Evolutionary conservation across 1,139 yeast species (phyloP).

Genomic region (Oligophagozyma castellii): DNA sequence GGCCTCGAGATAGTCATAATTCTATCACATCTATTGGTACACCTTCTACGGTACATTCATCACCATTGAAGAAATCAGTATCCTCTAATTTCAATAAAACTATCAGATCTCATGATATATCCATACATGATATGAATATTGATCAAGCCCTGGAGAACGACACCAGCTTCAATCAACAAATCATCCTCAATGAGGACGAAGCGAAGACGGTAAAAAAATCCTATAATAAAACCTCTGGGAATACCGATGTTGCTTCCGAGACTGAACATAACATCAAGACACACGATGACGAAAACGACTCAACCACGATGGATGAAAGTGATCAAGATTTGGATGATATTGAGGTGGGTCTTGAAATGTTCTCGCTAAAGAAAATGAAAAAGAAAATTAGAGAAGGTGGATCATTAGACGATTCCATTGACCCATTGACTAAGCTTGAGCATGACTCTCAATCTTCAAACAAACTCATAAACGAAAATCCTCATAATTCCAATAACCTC

Average conservation of each 20-base stretch:
- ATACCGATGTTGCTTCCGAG: neutral
- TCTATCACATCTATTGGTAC: slow-evolving; percentile 12
- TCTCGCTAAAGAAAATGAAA: slow-evolving; percentile 16
- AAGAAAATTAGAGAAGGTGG: slow-evolving; percentile 14
- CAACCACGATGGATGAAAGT: neutral
- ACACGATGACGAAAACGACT: slow-evolving; percentile 1
- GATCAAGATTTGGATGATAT: slow-evolving; percentile 10
- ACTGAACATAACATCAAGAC: neutral
- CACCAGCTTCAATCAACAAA: slow-evolving; percentile 6
- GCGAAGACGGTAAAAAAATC: neutral
- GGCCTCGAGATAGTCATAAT: slow-evolving; percentile 17
- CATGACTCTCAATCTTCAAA: slow-evolving; percentile 4
- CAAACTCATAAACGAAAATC: slow-evolving; percentile 6
- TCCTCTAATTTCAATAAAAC: slow-evolving; percentile 4
- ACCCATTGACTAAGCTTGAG: slow-evolving; percentile 16
- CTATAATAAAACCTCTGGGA: neutral
- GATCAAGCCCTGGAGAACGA: slow-evolving; percentile 4
- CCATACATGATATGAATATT: neutral
- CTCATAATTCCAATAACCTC: slow-evolving; percentile 8
- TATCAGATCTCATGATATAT: too few species aligned
- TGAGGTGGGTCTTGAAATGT: slow-evolving; percentile 16
- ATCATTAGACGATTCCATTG: slow-evolving; percentile 18
- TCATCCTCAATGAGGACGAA: slow-evolving; percentile 7
- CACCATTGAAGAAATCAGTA: neutral
- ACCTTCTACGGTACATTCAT: too few species aligned